These are phyloP conservation scores for Ceratocystis ficicola DNA, from an alignment of 2,329 filamentous ascomycete genomes.

Conservation along the genomic window DNA sequence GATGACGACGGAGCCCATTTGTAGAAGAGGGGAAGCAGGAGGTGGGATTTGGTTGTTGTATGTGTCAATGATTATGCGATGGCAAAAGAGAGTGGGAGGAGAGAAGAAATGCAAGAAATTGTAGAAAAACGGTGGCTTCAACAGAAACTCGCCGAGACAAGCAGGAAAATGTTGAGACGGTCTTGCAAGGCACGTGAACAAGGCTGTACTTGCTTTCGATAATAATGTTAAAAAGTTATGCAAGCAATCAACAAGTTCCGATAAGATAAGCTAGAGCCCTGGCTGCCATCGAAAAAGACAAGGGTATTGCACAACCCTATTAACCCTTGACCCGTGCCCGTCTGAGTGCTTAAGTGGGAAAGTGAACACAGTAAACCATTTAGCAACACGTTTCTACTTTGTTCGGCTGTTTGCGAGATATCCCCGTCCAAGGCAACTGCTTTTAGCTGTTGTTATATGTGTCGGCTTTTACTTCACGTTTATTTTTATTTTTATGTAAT, in stretches of 20 bases:
- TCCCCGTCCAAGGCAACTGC: neutral
- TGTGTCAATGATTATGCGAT: no score
- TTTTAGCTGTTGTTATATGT: neutral
- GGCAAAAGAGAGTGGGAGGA: neutral
- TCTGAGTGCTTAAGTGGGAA: neutral
- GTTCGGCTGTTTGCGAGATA: neutral
- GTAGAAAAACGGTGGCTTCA: neutral
- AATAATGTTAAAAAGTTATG: neutral
- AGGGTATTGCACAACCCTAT: neutral
- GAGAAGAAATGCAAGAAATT: neutral
- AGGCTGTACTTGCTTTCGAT: neutral
- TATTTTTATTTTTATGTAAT: neutral
- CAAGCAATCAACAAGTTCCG: neutral
- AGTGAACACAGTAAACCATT: constrained; percentile 21
- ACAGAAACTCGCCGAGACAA: neutral
- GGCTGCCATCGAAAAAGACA: neutral
- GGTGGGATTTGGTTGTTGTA: neutral
- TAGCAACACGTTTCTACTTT: constrained; percentile 10
- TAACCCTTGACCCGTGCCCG: neutral
- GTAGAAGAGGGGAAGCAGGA: neutral
- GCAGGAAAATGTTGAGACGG: neutral
- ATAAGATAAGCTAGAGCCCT: constrained; percentile 7
- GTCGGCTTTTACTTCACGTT: neutral
- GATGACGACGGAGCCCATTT: constrained; percentile 73
- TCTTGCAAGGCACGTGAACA: neutral